Evolutionary conservation across 2,329 filamentous ascomycete species (phyloP), one percentile per base, ranked within the genome.

Genomic region (Stylonectria norvegica): DNA sequence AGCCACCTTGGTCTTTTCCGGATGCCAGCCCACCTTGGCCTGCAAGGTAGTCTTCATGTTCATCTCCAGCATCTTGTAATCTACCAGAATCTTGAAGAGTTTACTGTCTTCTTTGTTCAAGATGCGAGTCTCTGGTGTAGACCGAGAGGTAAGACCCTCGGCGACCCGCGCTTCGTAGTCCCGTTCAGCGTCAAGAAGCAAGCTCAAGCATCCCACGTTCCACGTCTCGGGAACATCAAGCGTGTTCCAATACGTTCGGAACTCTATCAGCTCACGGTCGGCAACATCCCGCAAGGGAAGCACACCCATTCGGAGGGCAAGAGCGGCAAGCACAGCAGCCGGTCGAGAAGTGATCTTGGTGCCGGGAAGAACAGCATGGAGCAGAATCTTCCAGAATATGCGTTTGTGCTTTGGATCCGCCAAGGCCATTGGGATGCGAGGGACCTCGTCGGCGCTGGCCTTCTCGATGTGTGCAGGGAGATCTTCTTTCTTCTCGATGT

Each of bases 161-260:
- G 47, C 42, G 5, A 61, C 53, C 8, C 62, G 58, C 37, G 45
- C 52, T 28, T 53, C 52, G 36, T 60, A 63, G 39, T 64, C 58
- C 14, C 50, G 46, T 50, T 76, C 70, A 0, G 72, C 71, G 34
- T 73, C 69, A 2, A 75, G 61, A 11, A 76, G 52, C n/a, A 75
- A 56, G 0, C 58, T 52, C 17, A 75, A 48, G 34, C 71, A 76
- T 40, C 59, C 65, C 6, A 65, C 41, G 32, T 68, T 74, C 71
- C 72, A 76, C 7, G 65, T 76, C 50, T 76, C 73, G 1, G 71
- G 70, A 6, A 68, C 61, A 3, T 71, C 64, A 4, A 72, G 45
- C 8, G 63, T 68, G 40, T 72, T 75, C 72, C 73, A 77, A 18
- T 63, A 63, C 18, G 60, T 55, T 4, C 62, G 61, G 53, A 65